A percentile compares a stretch with the other conserved stretches of the same genome.
Conservation (phyloP, 768 basidiomycete genomes). For the Auricularia sp. region DNA sequence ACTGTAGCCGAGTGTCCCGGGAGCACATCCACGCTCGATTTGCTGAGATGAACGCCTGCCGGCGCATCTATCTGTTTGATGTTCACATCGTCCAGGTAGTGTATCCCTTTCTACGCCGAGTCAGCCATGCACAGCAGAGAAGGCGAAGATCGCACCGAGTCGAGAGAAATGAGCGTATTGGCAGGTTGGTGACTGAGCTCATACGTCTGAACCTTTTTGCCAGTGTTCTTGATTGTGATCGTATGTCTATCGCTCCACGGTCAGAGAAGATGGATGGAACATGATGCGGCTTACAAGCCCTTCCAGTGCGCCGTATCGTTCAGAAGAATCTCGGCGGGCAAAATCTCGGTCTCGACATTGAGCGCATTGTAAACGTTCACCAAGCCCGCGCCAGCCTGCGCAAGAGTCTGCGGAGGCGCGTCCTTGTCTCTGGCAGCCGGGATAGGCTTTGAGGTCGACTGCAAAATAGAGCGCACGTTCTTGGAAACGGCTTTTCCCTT, state of each 20-base stretch:
- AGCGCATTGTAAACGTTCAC: conserved; percentile 51
- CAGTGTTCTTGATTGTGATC: conserved; percentile 40
- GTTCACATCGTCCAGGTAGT: conserved; percentile 35
- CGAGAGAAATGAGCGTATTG: conserved; percentile 36
- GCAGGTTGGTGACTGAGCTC: conserved; percentile 46
- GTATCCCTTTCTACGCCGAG: conserved; percentile 26
- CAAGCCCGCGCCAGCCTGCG: conserved; percentile 46
- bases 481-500: conserved; percentile 27
- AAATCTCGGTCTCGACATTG: conserved; percentile 38
- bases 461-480: conserved; percentile 30
- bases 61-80: conserved; percentile 34
- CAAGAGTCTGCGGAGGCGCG: conserved; percentile 39
- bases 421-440: conserved; percentile 36
- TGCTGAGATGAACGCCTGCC: conserved; percentile 39
- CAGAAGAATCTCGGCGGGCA: conserved; percentile 45
- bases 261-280: no score
- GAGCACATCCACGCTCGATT: conserved; percentile 31
- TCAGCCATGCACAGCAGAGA: no score
- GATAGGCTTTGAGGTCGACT: conserved; percentile 37
- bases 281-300: background rate
- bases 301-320: conserved; percentile 55
- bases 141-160: no score
- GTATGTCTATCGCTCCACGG: conserved; percentile 2
- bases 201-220: conserved; percentile 31
- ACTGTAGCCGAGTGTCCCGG: conserved; percentile 34